Base-by-base conservation (phyloP, 208 protist genomes). In the Porcisia hertigi region DNA sequence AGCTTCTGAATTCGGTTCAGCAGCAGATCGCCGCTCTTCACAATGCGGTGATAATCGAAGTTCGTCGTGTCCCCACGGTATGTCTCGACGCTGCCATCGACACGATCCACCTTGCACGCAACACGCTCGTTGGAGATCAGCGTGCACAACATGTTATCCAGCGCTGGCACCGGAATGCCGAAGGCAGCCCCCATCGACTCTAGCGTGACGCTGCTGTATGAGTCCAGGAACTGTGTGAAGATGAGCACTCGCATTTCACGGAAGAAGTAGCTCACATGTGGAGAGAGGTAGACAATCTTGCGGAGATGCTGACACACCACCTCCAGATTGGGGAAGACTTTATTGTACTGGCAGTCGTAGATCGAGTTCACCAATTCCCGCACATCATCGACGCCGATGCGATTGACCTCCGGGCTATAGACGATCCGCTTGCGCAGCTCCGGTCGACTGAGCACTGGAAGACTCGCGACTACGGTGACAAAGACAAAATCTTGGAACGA, bases 1-100 rank as follows among this genome's bases (percentile, higher is more conserved):
- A 99, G 92, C 87, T 99, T 99, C 92, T 99, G 98, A 73, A 99
- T 93, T 55, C 98, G 91, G 81, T 99, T 99, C 58, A 99, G 93
- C 9, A 99, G 87, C 69, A 98, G 76, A 81, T 99, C 99, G 62
- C 99, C 98, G 76, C 98, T 94, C 84, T 98, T 98, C 75, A 99
- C 90, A 74, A 98, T 96, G 23, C 89, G 79, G 82, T 99, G 95
- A 85, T 99, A 99, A 69, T 99, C 94, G 53, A 97, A 89, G 85
- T 99, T 99, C 23, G 97, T 99, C 20, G 76, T 88, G 82, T 99
- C 98, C 18, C 97, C 95, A 69, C 98, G 94, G 67, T 97, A 99
- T 8, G 98, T 99, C 72, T 96, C 94, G 69, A 99, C 94, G 71
- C 98, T 97, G 78, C 94, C 95, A 72, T 82, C 94, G n/a, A 99